Evolutionary conservation across 2,329 filamentous ascomycete genomes (phyloP).

Genomic region (Ophiognomonia clavigignenti-juglandacearum): DNA sequence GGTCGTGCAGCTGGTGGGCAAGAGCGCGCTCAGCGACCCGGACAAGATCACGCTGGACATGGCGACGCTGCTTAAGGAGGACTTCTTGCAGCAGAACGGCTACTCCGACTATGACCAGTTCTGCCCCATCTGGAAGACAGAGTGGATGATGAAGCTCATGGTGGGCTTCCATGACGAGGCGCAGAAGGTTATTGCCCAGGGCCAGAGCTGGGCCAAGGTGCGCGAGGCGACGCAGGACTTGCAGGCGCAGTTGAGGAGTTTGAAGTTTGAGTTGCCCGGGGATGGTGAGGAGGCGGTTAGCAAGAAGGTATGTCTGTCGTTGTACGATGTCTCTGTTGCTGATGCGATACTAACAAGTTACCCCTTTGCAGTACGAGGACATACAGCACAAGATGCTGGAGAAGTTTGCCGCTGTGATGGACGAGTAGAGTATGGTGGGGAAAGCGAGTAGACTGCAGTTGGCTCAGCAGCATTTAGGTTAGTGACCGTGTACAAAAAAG

Average conservation of each 20-base stretch:
- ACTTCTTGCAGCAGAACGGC: slow-evolving; percentile 98
- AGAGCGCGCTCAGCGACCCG: slow-evolving; percentile 89
- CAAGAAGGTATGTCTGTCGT: slow-evolving; percentile 63
- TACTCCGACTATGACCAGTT: slow-evolving; percentile 99
- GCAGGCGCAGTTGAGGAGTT: slow-evolving; percentile 76
- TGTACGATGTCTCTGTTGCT: neutral
- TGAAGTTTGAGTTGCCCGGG: slow-evolving; percentile 94
- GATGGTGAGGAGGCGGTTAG: slow-evolving; percentile 75
- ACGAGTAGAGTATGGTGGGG: slow-evolving; percentile 63
- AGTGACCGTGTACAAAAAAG: slow-evolving; percentile 6
- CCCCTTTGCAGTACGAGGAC: slow-evolving; percentile 69
- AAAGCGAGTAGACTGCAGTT: neutral
- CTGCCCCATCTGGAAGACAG: slow-evolving; percentile 98
- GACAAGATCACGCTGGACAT: slow-evolving; percentile 99
- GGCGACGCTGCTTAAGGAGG: slow-evolving; percentile 88
- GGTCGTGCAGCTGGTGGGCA: slow-evolving; percentile 96
- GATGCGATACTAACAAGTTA: slow-evolving; percentile 33
- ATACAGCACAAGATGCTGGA: slow-evolving; percentile 90
- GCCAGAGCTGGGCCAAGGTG: slow-evolving; percentile 88
- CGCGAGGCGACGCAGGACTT: slow-evolving; percentile 85
- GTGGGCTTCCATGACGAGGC: slow-evolving; percentile 97
- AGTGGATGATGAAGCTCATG: slow-evolving; percentile 99
- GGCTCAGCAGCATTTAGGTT: neutral
- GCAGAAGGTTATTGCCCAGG: slow-evolving; percentile 89
- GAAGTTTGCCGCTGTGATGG: slow-evolving; percentile 93